Evolutionary conservation across 805 yeast genomes (phyloP), one percentile per base, ranked within the genome.

Genomic region (Nakazawaea laoshanensis): DNA sequence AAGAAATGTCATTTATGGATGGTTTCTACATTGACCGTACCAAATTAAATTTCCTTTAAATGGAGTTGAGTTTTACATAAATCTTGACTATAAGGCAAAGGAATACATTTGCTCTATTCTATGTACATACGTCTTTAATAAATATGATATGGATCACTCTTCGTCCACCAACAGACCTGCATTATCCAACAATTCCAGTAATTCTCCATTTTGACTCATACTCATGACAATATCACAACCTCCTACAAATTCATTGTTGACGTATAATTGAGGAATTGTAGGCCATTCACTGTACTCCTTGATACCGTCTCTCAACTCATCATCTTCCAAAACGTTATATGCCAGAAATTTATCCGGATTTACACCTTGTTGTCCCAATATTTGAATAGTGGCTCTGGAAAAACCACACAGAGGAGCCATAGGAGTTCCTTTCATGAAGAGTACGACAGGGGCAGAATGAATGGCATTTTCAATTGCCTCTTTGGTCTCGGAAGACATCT

Each of bases 371-470:
- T 86, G 89, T 10, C 98, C 97, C 39, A 92, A 68, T 32, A 88
- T 71, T 52, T 85, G 92, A 46, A 92, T 88, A 9, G 97, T 83
- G 35, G 95, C 94, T 52, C 95, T 74, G 9, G 96, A 87, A 50
- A 92, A 92, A 1, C 99, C 98, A 65, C 99, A 92, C 48, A 86
- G 94, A 25, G 98, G 98, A 39, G 82, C 87, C 49, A 89, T 94
- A 12, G 98, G 98, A 3, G 96, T 89, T 12, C 98, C 98, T 60
- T 92, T 92, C 98, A 92, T 92, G 63, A 92, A 92, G 27, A 92
- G 65, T 7, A 92, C 98, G 14, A 92, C 97, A 7, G 95, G 95
- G 1, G 97, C 92, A 6, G 94, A 78, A 4, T 60, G 63, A 17
- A 92, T 81, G 2, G 97, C 97, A 27, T 72, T 67, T 46, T 83